Base-by-base conservation (phyloP, 2,329 filamentous ascomycete species). In the Fusarium falciforme region DNA sequence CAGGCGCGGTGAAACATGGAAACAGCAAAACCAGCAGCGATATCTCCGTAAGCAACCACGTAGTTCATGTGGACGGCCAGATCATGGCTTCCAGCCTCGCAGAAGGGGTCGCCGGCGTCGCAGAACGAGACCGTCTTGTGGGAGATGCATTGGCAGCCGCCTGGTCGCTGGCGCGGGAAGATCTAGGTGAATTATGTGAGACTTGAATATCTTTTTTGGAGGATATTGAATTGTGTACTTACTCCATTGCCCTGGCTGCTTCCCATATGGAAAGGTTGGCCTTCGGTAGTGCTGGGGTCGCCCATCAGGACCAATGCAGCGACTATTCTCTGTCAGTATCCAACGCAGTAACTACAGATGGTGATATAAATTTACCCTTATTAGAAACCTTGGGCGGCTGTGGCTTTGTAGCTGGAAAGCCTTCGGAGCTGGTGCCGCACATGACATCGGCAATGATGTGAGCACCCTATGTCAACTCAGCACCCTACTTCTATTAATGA, bases 231-330 rank as follows among this genome's bases (percentile, higher is more conserved):
- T 1, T n/a, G 20, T 10, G 22, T 29, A 71, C 76, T 70, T 64
- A 77, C 75, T 6, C 76, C 72, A 5, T 62, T 70, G 22, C 68
- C 64, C 5, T 70, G 47, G 25, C 76, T 76, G 14, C 59, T 76
- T 27, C 76, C 72, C 8, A 69, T 10, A 6, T 77, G 75, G 33
- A 70, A 77, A 2, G 64, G 25, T 7, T 77, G 76, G 1, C 66
- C 65, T 31, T 61, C 55, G 1, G 72, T 76, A n/a, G 64, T 75
- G 27, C 76, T 77, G 1, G 76, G 76, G n/a, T 77, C 76, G 3
- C 76, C 76, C 72, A 77, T 77, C 5, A 77, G n/a, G 33, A 77
- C 60, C 7, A 76, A 49, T 4, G 76, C 76, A 6, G 61, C 68
- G 47, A 77, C 76, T 78, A 14, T 29, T 9, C 2, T 1, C 1